These are phyloP conservation scores for Cymbopogon citratus DNA, from an alignment of 176 grass and related monocot genomes.

Conservation along the genomic window DNA sequence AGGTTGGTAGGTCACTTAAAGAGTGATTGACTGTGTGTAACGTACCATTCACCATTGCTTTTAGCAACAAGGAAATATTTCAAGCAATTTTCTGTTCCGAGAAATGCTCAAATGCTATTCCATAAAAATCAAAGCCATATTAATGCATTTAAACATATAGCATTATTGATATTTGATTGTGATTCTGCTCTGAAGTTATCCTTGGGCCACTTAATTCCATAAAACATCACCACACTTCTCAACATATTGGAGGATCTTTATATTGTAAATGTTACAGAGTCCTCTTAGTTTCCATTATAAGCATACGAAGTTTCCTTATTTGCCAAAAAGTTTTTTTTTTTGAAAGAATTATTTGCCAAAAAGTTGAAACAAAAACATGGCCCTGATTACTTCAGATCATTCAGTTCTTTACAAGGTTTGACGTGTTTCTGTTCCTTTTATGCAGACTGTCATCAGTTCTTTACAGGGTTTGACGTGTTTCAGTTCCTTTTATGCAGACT, in stretches of 20 bases:
- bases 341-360: not conserved
- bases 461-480: no score
- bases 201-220: not conserved
- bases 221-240: not conserved
- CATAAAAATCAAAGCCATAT: not conserved
- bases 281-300: not conserved
- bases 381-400: not conserved
- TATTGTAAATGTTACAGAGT: not conserved
- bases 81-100: not conserved
- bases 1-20: conserved; percentile 58
- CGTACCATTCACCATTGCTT: not conserved
- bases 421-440: conserved; percentile 10
- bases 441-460: no score
- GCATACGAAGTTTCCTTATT: not conserved
- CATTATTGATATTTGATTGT: not conserved
- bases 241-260: not conserved
- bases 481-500: conserved; percentile 26
- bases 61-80: conserved; percentile 9
- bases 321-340: not conserved
- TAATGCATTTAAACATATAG: not conserved
- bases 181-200: conserved; percentile 3
- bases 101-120: not conserved
- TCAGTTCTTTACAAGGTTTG: not conserved
- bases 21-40: not conserved
- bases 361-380: not conserved